Evolutionary conservation across 2,329 filamentous ascomycete genomes (phyloP).

Genomic region (Ophiocordyceps robertsii): DNA sequence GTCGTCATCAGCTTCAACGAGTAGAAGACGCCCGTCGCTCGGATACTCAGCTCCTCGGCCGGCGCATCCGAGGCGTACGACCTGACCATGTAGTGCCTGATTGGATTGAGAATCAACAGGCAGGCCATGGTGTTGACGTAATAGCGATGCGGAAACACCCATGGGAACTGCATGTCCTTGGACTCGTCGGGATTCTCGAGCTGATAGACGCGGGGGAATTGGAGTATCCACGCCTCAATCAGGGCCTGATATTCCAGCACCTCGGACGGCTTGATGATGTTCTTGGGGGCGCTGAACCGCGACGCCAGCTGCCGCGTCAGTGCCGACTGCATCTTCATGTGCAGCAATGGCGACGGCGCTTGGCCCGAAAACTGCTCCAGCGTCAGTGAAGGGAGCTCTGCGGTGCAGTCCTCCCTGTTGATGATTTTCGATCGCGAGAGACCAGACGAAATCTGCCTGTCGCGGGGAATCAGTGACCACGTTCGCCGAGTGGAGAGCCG

Average conservation of each 20-base stretch:
- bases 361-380: constrained; percentile 10
- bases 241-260: constrained; percentile 12
- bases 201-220: constrained; percentile 26
- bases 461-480: neutral
- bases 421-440: constrained; percentile 16
- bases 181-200: constrained; percentile 24
- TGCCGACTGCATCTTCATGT: constrained; percentile 17
- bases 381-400: constrained; percentile 13
- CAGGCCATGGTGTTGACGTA: constrained; percentile 30
- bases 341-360: constrained; percentile 13
- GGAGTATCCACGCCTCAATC: constrained; percentile 25
- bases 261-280: constrained; percentile 13
- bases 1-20: constrained; percentile 26
- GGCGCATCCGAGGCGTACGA: constrained; percentile 12
- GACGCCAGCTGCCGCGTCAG: constrained; percentile 10
- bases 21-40: constrained; percentile 25
- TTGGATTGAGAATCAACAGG: constrained; percentile 30
- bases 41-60: constrained; percentile 19
- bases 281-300: constrained; percentile 12
- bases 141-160: constrained; percentile 31
- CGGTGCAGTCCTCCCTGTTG: constrained; percentile 13
- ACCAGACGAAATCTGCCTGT: constrained; percentile 20
- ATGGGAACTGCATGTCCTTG: constrained; percentile 23
- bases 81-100: constrained; percentile 31
- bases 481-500: neutral